Evolutionary conservation across 805 yeast genomes (phyloP), one percentile per base, ranked within the genome.

Genomic region (Komagataella populi): DNA sequence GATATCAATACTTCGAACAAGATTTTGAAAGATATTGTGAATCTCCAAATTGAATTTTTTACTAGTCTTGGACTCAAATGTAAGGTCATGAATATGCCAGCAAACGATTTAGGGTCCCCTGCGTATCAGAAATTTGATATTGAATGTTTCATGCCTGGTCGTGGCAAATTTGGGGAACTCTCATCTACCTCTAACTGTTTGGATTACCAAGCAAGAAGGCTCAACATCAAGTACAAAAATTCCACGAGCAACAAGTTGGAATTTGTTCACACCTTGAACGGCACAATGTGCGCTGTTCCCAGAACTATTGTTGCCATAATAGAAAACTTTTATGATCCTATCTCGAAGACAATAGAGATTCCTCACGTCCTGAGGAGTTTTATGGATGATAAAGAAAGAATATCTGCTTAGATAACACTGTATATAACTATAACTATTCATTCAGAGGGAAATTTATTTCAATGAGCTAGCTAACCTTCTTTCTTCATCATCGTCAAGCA

Each of bases 111-210:
- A 50, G 99, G 99, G 0, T 83, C 96, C 0, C 96, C 99, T 1
- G 98, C 98, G 0, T 80, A 74, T 65, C 83, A 85, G 60, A 93
- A 93, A 63, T 87, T 81, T 62, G 99, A 93, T 59, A 87, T 90
- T 52, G 99, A 93, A 66, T 96, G 90, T 0, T 87, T 96, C 89
- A 91, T 93, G 98, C 98, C 98, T 0, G 97, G 98, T 2, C 77
- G 96, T 59, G 90, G 87, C 1, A 64, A 69, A 1, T 50, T 61
- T 16, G 99, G 99, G 3, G 99, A 93, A 63, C 73, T 93, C 36
- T 81, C 95, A 1, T 87, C 96, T 24, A 76, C 95, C 1, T 89
- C 97, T 2, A 91, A 90, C 62, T 93, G 99, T 65, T 78, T 88
- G 3, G 97, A 90, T 57, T 93, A 78, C 64, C 99, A 93, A 68